Evolutionary conservation across 2,329 filamentous ascomycete species (phyloP).

Genomic region (Aspergillus luchuensis): DNA sequence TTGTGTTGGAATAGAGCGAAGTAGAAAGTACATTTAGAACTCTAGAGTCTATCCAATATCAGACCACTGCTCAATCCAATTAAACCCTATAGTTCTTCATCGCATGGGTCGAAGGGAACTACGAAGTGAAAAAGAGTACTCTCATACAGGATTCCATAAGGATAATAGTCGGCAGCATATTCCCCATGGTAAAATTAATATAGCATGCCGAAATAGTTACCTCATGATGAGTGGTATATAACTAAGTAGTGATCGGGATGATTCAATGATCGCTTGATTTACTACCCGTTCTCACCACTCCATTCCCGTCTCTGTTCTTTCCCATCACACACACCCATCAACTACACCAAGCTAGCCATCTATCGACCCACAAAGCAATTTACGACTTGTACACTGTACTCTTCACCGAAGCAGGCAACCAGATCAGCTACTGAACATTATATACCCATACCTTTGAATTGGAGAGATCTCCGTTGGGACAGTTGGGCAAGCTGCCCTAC

Average conservation of each 20-base stretch:
- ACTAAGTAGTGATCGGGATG: neutral
- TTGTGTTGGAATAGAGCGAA: too few species aligned
- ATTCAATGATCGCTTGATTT: neutral
- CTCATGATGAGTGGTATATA: neutral
- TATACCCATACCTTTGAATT: neutral
- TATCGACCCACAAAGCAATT: neutral
- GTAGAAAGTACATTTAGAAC: too few species aligned
- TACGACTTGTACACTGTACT: neutral
- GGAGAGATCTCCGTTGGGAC: neutral
- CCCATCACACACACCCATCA: neutral
- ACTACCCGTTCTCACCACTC: too few species aligned
- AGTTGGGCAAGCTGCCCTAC: neutral
- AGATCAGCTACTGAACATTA: neutral
- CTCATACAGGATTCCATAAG: too few species aligned
- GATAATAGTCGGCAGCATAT: too few species aligned
- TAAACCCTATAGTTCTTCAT: too few species aligned
- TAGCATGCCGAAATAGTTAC: neutral
- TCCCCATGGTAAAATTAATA: too few species aligned
- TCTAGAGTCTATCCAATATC: too few species aligned
- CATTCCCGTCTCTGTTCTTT: neutral
- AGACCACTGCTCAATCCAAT: too few species aligned
- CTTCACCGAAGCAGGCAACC: neutral
- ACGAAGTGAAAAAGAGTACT: too few species aligned
- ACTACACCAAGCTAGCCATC: neutral
- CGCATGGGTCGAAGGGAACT: too few species aligned